Base-by-base conservation (phyloP, 768 basidiomycete genomes). In the Lepiota brunneoincarnata region DNA sequence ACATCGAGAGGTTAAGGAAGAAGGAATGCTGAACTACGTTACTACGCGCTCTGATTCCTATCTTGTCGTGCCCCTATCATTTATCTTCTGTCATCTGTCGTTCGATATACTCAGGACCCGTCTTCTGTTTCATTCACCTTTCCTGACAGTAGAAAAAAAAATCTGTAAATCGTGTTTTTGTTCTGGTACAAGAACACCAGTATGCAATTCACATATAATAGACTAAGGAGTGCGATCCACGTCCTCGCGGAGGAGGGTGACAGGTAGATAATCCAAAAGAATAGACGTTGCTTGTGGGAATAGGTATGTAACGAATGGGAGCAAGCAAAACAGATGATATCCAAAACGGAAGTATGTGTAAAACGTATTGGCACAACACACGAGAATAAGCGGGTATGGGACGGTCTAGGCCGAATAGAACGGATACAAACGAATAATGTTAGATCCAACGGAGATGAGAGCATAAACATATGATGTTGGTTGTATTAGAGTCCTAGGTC, bases 1-100 rank as follows among this genome's bases (percentile, higher is more conserved):
- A 97, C 56, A 86, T 98, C 10, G 87, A 91, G 20, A 76, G 68
- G 26, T 75, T 95, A 58, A 69, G 45, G 18, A 54, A 54, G 37
- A 63, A 59, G 51, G 46, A 45, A 21, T 55, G 67, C 37, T 54
- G 44, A 41, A 43, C 39, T 41, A 39, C 26, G 40, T 10, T 35
- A 18, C 26, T 38, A 7, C 28, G 2, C n/a, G 15, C 48, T 49
- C 36, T 18, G 48, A 38, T 31, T 31, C 31, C 31, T 31, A 9
- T 31, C 7, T 9, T 10, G 4, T 31, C 31, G 31, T 31, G 7
- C 31, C 31, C 31, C 31, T 31, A 31, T 31, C 31, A 31, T 31
- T 31, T 10, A 31, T 31, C 10, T 38, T 21, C 9, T 17, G 24
- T 4, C 38, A 41, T 21, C 41, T 21, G 34, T 34, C 51, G 11